These are phyloP conservation scores for Rhizopogon roseolus DNA, from an alignment of 768 basidiomycete species.

Conservation along the genomic window DNA sequence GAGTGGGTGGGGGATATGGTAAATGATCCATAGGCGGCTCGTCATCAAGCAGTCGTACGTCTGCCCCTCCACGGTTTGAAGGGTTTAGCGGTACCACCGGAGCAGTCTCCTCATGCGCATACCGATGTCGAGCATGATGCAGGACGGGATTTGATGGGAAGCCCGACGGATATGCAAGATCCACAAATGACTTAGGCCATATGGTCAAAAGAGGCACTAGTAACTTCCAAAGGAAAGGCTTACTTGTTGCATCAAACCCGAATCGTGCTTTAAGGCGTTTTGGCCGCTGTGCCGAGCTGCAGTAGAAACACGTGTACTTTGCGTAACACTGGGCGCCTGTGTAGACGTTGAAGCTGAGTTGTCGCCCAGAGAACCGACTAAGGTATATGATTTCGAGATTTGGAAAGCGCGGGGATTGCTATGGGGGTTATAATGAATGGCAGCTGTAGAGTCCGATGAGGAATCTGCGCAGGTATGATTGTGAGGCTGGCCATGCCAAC, in stretches of 20 bases:
- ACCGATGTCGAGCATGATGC: slow-evolving; percentile 2
- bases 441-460: not conserved
- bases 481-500: slow-evolving; percentile 3
- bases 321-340: not conserved
- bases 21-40: slow-evolving; percentile 28
- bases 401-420: slow-evolving; percentile 2
- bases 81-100: not conserved
- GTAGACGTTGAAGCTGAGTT: not conserved
- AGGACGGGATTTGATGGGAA: slow-evolving; percentile 4
- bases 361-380: slow-evolving; percentile 24
- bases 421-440: slow-evolving; percentile 3
- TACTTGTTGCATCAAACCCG: slow-evolving; percentile 12
- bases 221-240: not conserved
- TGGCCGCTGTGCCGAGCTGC: not conserved
- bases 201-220: slow-evolving; percentile 2
- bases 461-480: slow-evolving; percentile 1
- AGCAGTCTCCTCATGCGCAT: not conserved
- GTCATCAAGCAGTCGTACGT: slow-evolving; percentile 12
- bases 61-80: not conserved
- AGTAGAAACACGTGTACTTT: not conserved
- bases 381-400: slow-evolving; percentile 23
- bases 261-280: slow-evolving; percentile 4
- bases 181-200: slow-evolving; percentile 4
- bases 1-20: slow-evolving; percentile 23
- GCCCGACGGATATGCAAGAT: not conserved